These are phyloP conservation scores for Penicillium tannophilum DNA, from an alignment of 495 filamentous ascomycete species.

Conservation along the genomic window DNA sequence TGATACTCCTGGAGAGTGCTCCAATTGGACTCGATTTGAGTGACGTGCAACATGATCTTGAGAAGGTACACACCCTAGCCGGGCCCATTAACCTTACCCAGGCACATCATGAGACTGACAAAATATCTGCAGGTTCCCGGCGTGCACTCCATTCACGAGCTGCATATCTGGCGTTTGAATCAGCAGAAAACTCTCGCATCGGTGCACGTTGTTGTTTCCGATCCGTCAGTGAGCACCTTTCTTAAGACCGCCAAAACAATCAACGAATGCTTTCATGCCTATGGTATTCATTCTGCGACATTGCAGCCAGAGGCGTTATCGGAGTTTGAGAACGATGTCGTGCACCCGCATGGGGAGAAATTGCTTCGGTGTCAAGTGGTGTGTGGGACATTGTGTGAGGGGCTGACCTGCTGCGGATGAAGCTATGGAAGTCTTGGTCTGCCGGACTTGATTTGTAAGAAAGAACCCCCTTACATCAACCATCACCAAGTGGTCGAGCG, in stretches of 20 bases:
- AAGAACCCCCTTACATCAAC: slow-evolving; percentile 1
- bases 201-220: slow-evolving; percentile 48
- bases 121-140: slow-evolving; percentile 38
- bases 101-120: background rate
- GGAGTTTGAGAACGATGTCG: background rate
- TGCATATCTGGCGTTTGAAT: slow-evolving; percentile 56
- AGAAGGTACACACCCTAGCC: slow-evolving; percentile 32
- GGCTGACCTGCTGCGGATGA: slow-evolving; percentile 39
- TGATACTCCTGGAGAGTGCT: slow-evolving; percentile 80
- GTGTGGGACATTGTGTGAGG: slow-evolving; percentile 36
- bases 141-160: slow-evolving; percentile 49
- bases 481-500: slow-evolving; percentile 31
- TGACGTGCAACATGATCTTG: slow-evolving; percentile 75
- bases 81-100: background rate
- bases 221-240: slow-evolving; percentile 40
- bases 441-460: background rate
- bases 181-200: slow-evolving; percentile 53
- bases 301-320: slow-evolving; percentile 47
- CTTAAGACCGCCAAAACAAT: slow-evolving; percentile 42
- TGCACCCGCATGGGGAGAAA: slow-evolving; percentile 16
- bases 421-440: background rate
- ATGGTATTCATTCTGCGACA: slow-evolving; percentile 55
- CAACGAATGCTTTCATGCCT: slow-evolving; percentile 53
- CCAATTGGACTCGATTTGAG: slow-evolving; percentile 73
- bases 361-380: slow-evolving; percentile 32